Percentiles rank a stretch among this genome's conserved stretches.
Conservation (phyloP, 2,329 filamentous ascomycete species). For the Sclerotinia subarctica region DNA sequence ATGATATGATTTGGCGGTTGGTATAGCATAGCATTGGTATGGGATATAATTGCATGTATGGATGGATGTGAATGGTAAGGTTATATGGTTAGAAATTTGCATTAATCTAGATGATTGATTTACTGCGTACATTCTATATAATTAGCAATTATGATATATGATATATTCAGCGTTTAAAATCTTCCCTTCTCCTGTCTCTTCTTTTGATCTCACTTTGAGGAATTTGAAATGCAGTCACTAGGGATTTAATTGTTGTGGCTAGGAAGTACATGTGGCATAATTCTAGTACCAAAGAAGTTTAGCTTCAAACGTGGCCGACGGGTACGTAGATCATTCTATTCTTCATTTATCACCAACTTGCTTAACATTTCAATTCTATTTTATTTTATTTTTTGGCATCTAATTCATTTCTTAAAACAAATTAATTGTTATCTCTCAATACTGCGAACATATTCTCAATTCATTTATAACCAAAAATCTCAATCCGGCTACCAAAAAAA, state of each 20-base stretch:
- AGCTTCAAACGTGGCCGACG: background rate
- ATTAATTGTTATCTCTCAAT: background rate
- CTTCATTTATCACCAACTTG: background rate
- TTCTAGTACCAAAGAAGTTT: background rate
- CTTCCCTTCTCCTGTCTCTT: background rate
- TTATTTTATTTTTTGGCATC: background rate
- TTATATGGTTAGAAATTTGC: background rate
- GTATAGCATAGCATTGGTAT: background rate
- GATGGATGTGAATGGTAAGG: background rate
- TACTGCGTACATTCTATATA: background rate
- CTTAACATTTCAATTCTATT: background rate
- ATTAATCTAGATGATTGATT: background rate
- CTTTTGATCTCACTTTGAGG: background rate
- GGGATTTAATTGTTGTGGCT: background rate
- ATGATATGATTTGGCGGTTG: background rate
- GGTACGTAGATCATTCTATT: background rate
- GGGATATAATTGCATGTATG: constrained; percentile 6
- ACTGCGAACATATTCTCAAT: too few relatives aligned
- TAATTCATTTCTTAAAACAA: background rate
- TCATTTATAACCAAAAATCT: background rate
- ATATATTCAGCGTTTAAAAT: background rate
- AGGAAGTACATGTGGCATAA: background rate
- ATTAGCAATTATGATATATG: background rate
- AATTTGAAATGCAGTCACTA: background rate
- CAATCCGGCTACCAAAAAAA: background rate